phyloP scores from a whole-genome alignment of 768 basidiomycete genomes.

The Suillus tomentosus region DNA sequence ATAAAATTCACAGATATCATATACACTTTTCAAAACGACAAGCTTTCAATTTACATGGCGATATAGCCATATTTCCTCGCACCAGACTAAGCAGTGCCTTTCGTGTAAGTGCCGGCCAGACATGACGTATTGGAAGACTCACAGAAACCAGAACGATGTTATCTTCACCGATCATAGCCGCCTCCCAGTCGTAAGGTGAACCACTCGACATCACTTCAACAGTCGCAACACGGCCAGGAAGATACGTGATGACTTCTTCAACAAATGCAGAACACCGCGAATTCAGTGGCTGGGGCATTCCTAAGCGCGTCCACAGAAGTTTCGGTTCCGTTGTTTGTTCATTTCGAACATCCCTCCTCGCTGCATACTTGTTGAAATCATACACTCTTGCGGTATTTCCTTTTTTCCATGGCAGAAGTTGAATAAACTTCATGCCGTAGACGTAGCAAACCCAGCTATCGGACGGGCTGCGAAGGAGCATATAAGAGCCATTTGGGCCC shows the following conservation, averaged over 20 bases:
- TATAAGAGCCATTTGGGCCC: constrained; percentile 34
- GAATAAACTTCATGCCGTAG: constrained; percentile 37
- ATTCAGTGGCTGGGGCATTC: constrained; percentile 12
- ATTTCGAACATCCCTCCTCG: constrained; percentile 19
- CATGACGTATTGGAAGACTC: constrained; percentile 1
- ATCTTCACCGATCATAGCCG: constrained; percentile 40
- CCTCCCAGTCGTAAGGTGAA: constrained; percentile 24
- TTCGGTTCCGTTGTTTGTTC: constrained; percentile 10
- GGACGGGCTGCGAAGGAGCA: constrained; percentile 29
- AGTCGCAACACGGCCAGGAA: constrained; percentile 31
- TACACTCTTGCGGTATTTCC: constrained; percentile 26
- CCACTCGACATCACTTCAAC: constrained; percentile 12
- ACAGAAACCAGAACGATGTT: constrained; percentile 37
- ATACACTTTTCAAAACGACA: background rate
- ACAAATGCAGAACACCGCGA: constrained; percentile 22
- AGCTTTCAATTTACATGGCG: constrained; percentile 24
- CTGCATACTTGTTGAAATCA: constrained; percentile 36
- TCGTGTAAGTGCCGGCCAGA: background rate
- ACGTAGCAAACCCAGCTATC: constrained; percentile 39
- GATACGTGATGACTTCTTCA: constrained; percentile 25
- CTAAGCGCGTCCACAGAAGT: constrained; percentile 24
- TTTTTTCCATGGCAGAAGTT: constrained; percentile 24
- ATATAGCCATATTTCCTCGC: constrained; percentile 27
- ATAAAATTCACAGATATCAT: background rate
- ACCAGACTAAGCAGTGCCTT: constrained; percentile 15